Evolutionary conservation across 768 basidiomycete genomes (phyloP), one percentile per base, ranked within the genome.

Genomic region (Xanthoconium stramineum): DNA sequence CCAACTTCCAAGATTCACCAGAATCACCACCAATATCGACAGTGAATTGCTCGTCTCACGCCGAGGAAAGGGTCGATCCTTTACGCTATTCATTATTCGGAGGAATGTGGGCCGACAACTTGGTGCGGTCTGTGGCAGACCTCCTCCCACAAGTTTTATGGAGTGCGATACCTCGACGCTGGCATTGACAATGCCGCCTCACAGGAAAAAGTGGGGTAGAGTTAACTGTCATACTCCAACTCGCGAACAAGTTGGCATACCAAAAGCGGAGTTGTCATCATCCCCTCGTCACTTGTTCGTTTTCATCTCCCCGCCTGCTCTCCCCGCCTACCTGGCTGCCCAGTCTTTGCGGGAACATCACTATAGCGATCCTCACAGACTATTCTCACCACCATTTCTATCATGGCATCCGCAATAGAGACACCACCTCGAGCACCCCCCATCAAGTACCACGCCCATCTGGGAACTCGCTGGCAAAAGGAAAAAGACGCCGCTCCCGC

Each of bases 381-480:
- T 62, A 61, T 53, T 33, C n/a, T 11, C 15, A 32, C 10, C 2
- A 5, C 35, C 7, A 53, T 13, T 12, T 17, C 20, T 17, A 20
- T 17, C n/a, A 43, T 69, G 74, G 52, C 68, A 36, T 73, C 61
- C n/a, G 19, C 48, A 10, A 69, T 76, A 39, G 74, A 80, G 63
- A 83, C 77, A 53, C 88, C 85, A 12, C 89, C 89, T 57, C 81
- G 80, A 43, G 82, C 86, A 14, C 86, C 86, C 30, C 83, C 86
- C n/a, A 79, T 85, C 69, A 78, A 83, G 73, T 91, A 91, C 69
- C 74, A 71, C 32, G 80, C 88, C 4, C 86, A 82, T 29, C 69
- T 85, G 13, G 88, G 89, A 52, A 92, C 90, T 58, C 89, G 90
- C 69, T 93, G 90, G 91, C 85, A 83, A 63, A 91, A 86, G 71